Conservation (phyloP, 805 yeast species). For the Hanseniaspora taiwanica region DNA sequence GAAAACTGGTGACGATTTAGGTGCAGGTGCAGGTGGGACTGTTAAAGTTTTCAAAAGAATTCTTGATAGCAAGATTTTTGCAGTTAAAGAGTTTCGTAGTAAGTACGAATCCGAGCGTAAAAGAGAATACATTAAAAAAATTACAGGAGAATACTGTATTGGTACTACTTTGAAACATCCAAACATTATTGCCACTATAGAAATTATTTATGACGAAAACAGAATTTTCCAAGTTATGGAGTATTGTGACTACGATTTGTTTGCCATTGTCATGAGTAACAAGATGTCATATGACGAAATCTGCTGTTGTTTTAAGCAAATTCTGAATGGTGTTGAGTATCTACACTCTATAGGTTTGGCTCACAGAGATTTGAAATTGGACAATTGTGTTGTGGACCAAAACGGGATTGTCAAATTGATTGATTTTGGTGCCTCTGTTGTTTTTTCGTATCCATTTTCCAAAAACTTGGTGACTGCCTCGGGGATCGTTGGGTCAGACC, state of each 20-base stretch:
- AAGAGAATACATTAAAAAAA: slow-evolving; percentile 81
- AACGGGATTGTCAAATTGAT: slow-evolving; percentile 81
- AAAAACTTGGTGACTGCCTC: slow-evolving; percentile 60
- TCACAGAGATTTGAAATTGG: slow-evolving; percentile 83
- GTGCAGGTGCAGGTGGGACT: slow-evolving; percentile 93
- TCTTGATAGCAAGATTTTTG: slow-evolving; percentile 61
- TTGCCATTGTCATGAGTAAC: slow-evolving; percentile 89
- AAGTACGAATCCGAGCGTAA: slow-evolving; percentile 60
- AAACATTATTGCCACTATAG: slow-evolving; percentile 82
- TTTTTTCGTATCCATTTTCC: slow-evolving; percentile 76
- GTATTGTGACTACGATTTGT: slow-evolving; percentile 83
- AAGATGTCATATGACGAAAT: slow-evolving; percentile 72
- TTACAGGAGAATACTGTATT: slow-evolving; percentile 88
- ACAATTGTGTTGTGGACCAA: slow-evolving; percentile 76
- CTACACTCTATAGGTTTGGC: slow-evolving; percentile 78
- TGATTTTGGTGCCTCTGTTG: slow-evolving; percentile 90
- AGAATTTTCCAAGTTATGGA: slow-evolving; percentile 87
- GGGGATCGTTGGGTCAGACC: slow-evolving; percentile 82
- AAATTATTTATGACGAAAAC: slow-evolving; percentile 79
- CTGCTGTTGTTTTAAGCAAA: slow-evolving; percentile 81
- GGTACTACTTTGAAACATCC: slow-evolving; percentile 85
- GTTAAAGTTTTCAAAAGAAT: slow-evolving; percentile 62
- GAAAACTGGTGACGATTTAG: slow-evolving; percentile 73
- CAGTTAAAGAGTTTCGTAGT: slow-evolving; percentile 84
- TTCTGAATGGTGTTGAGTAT: slow-evolving; percentile 67